Evolutionary conservation across 352 stramenopile species (phyloP).

Genomic region (Aphanomyces invadans): DNA sequence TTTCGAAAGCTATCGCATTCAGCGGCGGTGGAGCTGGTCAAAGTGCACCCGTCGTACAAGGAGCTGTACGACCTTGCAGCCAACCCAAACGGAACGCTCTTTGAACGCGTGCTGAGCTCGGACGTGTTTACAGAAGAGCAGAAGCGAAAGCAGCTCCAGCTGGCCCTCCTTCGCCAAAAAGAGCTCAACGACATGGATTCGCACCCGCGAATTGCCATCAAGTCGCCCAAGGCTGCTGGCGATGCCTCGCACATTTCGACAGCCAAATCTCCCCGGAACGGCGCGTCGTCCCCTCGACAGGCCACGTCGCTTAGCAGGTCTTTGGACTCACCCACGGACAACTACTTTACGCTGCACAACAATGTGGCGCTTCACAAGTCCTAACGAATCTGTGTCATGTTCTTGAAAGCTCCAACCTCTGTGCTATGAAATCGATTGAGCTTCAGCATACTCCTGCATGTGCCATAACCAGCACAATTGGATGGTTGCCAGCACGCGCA

Average conservation of each 20-base stretch:
- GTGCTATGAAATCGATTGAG: too few relatives aligned
- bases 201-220: not conserved
- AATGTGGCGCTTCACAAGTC: not conserved
- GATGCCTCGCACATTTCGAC: conserved; percentile 3
- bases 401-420: too few relatives aligned
- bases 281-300: not conserved
- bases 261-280: not conserved
- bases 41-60: conserved; percentile 24
- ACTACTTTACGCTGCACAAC: conserved; percentile 21
- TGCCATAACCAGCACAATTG: too few relatives aligned
- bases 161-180: conserved; percentile 4
- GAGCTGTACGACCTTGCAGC: conserved; percentile 22
- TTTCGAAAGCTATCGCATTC: conserved; percentile 23
- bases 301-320: not conserved
- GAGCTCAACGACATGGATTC: conserved; percentile 16
- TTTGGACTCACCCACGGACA: conserved; percentile 4
- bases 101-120: conserved; percentile 19
- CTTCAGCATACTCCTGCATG: too few relatives aligned
- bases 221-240: conserved; percentile 8
- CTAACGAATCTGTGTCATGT: too few relatives aligned
- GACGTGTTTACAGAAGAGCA: conserved; percentile 24
- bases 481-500: too few relatives aligned
- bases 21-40: conserved; percentile 15
- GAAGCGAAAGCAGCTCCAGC: conserved; percentile 23
- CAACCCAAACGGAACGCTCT: conserved; percentile 18